A percentile compares a stretch with the other conserved stretches of the same genome.
Conservation (phyloP, 495 filamentous ascomycete species). For the Neurospora africana region DNA sequence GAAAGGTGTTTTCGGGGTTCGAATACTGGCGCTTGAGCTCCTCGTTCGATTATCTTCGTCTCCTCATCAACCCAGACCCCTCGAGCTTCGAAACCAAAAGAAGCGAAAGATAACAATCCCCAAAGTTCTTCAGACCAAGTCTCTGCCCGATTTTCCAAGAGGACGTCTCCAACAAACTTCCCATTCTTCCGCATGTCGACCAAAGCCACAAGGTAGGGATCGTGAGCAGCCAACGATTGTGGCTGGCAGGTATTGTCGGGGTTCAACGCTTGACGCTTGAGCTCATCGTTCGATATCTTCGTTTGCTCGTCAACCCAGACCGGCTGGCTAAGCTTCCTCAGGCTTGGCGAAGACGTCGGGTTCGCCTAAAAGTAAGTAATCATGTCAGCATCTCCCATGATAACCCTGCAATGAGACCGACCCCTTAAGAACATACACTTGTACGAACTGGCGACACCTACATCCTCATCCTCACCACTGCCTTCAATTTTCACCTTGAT, state of each 20-base stretch:
- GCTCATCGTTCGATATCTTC: neutral
- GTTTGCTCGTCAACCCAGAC: neutral
- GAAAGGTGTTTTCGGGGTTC: no score
- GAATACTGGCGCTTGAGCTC: neutral
- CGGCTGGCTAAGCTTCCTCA: neutral
- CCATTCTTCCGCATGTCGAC: neutral
- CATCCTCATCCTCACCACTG: no score
- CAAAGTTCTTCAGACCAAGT: no score
- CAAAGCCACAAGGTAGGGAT: neutral
- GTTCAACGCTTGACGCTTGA: fast-evolving
- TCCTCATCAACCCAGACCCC: neutral
- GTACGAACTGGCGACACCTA: neutral
- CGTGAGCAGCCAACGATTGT: neutral
- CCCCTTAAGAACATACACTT: neutral
- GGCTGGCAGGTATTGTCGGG: neutral
- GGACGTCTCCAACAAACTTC: no score
- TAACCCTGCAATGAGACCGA: neutral
- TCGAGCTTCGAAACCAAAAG: no score
- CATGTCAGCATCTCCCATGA: neutral
- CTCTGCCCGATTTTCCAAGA: no score
- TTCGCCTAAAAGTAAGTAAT: neutral
- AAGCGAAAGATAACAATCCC: no score
- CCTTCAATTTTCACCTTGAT: no score
- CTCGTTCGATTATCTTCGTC: neutral
- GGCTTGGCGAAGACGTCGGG: neutral